These are phyloP conservation scores for Colletotrichum eleusines DNA, from an alignment of 2,329 filamentous ascomycete genomes.

Conservation along the genomic window DNA sequence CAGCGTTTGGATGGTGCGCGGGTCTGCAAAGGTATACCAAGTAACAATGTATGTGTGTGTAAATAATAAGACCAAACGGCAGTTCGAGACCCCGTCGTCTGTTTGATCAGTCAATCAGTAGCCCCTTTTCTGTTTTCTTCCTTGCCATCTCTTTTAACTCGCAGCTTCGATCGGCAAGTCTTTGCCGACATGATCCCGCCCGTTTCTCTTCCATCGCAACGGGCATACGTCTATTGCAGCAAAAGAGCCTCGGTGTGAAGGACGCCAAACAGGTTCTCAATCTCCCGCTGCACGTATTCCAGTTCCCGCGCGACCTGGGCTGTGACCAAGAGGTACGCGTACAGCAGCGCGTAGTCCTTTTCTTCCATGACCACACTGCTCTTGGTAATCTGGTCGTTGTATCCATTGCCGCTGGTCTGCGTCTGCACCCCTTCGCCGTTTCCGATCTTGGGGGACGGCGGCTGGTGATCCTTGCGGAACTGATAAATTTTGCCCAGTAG, in stretches of 20 bases:
- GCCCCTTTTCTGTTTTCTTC: constrained; percentile 4
- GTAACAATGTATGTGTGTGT: neutral
- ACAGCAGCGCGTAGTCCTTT: constrained; percentile 89
- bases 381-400: constrained; percentile 43
- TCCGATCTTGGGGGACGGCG: constrained; percentile 51
- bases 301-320: constrained; percentile 75
- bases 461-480: constrained; percentile 78
- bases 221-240: constrained; percentile 58
- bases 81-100: neutral
- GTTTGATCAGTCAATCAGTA: constrained; percentile 1
- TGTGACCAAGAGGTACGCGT: constrained; percentile 85
- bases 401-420: constrained; percentile 24
- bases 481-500: constrained; percentile 89
- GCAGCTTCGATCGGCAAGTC: neutral
- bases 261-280: constrained; percentile 73
- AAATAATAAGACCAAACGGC: neutral
- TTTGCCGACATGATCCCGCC: neutral
- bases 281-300: constrained; percentile 68
- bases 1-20: neutral
- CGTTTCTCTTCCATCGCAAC: neutral
- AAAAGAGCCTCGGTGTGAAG: constrained; percentile 70
- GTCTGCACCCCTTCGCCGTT: constrained; percentile 55
- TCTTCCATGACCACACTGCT: constrained; percentile 66
- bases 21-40: neutral
- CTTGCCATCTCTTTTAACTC: neutral